phyloP scores from a whole-genome alignment of 257 asterid genomes.

The Paraleonurus japonicus region DNA sequence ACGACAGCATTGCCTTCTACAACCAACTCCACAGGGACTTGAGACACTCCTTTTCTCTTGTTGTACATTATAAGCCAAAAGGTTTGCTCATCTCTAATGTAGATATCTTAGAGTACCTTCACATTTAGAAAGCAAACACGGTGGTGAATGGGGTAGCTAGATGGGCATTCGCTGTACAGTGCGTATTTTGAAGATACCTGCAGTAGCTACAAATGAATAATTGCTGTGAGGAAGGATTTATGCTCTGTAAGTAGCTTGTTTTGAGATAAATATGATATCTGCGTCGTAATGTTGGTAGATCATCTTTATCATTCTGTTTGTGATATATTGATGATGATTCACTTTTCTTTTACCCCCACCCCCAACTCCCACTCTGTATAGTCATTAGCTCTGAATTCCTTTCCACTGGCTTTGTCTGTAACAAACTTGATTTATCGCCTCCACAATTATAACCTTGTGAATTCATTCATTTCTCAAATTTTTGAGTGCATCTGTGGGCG shows the following conservation, averaged over 20 bases:
- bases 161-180: conserved; percentile 40
- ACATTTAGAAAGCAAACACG: conserved; percentile 4
- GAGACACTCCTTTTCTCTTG: background rate
- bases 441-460: background rate
- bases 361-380: background rate
- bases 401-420: background rate
- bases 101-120: conserved; percentile 16
- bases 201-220: conserved; percentile 37
- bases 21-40: conserved; percentile 36
- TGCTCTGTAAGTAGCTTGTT: conserved; percentile 18
- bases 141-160: conserved; percentile 18
- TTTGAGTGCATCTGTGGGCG: background rate
- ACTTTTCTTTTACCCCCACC: no score
- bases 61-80: conserved; percentile 32
- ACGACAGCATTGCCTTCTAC: conserved; percentile 37
- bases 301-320: background rate
- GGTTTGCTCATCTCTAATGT: conserved; percentile 17
- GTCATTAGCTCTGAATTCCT: background rate
- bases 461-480: background rate
- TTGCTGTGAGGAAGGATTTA: conserved; percentile 23
- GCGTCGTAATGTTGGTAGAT: background rate
- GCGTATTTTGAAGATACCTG: conserved; percentile 26
- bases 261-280: background rate
- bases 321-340: background rate
- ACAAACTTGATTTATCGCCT: background rate